Percentiles rank a stretch among this genome's conserved stretches.
phyloP scores from a whole-genome alignment of 2,329 filamentous ascomycete genomes.

The Sordariomycetes sp. region DNA sequence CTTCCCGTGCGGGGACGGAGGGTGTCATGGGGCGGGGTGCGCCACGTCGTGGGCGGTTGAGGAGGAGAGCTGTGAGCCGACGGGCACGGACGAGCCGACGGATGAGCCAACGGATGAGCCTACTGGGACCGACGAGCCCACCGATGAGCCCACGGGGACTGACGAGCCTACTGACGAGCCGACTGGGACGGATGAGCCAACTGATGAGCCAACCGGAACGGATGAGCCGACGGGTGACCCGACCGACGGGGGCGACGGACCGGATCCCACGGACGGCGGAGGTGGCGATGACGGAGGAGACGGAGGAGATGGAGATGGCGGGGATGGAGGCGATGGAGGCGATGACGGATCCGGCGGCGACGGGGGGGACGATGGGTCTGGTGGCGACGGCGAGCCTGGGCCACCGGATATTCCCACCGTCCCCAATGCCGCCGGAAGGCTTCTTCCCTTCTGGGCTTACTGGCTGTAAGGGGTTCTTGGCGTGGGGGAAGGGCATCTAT shows the following conservation, averaged over 20 bases:
- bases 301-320: background rate
- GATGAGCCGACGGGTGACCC: background rate
- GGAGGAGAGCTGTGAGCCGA: background rate
- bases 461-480: background rate
- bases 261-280: background rate
- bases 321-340: background rate
- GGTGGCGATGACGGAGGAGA: background rate
- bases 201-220: background rate
- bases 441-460: background rate
- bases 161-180: background rate
- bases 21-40: conserved; percentile 1
- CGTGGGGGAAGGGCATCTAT: no score
- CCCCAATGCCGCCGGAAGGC: background rate
- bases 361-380: background rate
- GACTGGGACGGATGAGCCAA: background rate
- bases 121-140: background rate
- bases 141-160: background rate
- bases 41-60: background rate
- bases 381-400: background rate
- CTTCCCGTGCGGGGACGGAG: conserved; percentile 5
- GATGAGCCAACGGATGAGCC: background rate
- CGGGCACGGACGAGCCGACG: background rate
- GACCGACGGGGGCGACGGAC: background rate
- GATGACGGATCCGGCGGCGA: background rate
- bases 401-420: background rate